phyloP scores from a whole-genome alignment of 2,329 filamentous ascomycete species.

The Fonsecaea nubica region DNA sequence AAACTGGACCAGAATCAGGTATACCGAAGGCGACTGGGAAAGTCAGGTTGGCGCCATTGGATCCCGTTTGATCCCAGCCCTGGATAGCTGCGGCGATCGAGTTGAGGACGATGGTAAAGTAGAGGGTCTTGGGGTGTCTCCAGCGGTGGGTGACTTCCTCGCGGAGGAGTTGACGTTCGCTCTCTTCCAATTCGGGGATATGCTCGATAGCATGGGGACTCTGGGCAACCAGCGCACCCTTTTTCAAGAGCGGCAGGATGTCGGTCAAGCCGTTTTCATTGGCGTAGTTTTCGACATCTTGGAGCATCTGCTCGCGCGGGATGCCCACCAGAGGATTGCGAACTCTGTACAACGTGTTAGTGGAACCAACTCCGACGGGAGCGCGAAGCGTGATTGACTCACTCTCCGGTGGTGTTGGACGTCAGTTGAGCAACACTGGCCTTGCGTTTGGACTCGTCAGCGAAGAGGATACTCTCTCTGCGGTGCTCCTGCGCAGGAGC shows the following conservation, averaged over 20 bases:
- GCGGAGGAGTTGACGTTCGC: constrained; percentile 51
- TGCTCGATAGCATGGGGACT: constrained; percentile 69
- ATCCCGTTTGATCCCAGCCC: constrained; percentile 56
- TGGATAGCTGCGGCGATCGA: constrained; percentile 60
- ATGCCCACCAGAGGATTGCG: constrained; percentile 45
- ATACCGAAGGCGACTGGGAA: constrained; percentile 59
- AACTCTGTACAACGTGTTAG: constrained; percentile 31
- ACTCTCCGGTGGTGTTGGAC: constrained; percentile 47
- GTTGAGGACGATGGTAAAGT: constrained; percentile 57
- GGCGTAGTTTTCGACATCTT: constrained; percentile 51
- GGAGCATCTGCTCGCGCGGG: constrained; percentile 42
- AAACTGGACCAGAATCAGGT: constrained; percentile 42
- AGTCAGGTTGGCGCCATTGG: constrained; percentile 60
- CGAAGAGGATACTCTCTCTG: constrained; percentile 29
- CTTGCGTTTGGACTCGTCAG: constrained; percentile 36
- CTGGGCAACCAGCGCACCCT: constrained; percentile 76
- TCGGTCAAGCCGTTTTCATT: constrained; percentile 64
- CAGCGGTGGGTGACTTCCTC: constrained; percentile 57
- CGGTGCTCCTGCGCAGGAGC: constrained; percentile 17
- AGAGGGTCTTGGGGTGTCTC: constrained; percentile 56
- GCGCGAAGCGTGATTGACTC: constrained; percentile 24
- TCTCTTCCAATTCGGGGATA: constrained; percentile 65
- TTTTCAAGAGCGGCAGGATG: constrained; percentile 65
- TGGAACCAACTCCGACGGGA: not conserved
- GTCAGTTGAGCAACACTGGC: constrained; percentile 42